These are phyloP conservation scores for Paraconiothyrium sp. DNA, from an alignment of 2,329 filamentous ascomycete species.

Conservation along the genomic window DNA sequence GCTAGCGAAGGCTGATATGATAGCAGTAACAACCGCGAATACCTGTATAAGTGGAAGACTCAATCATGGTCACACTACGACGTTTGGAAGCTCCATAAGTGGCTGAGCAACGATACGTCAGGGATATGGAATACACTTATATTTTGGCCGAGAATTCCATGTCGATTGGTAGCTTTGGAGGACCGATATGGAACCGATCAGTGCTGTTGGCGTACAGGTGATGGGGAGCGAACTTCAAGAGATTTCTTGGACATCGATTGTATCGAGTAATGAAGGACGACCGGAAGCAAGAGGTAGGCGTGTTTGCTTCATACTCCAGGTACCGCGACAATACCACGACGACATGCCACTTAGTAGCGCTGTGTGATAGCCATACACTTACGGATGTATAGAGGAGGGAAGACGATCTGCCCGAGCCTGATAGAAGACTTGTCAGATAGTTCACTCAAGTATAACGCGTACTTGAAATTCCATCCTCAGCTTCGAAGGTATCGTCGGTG, in stretches of 20 bases:
- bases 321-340: too few relatives aligned
- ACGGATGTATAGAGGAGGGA: neutral
- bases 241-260: neutral
- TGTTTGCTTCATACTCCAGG: neutral
- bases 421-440: neutral
- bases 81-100: neutral
- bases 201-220: neutral
- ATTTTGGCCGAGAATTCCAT: slow-evolving; percentile 24
- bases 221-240: neutral
- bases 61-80: too few relatives aligned
- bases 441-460: neutral
- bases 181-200: neutral
- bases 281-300: neutral
- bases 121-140: slow-evolving; percentile 32
- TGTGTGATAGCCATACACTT: too few relatives aligned
- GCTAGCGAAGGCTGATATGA: slow-evolving; percentile 55
- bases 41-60: slow-evolving; percentile 34
- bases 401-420: neutral
- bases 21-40: slow-evolving; percentile 53
- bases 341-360: too few relatives aligned
- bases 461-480: slow-evolving; percentile 3
- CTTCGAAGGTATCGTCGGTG: slow-evolving; percentile 3
- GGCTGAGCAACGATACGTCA: neutral
- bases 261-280: neutral
- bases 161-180: neutral